Conservation (phyloP, 768 basidiomycete genomes). For the Rossbeevera mucosa region DNA sequence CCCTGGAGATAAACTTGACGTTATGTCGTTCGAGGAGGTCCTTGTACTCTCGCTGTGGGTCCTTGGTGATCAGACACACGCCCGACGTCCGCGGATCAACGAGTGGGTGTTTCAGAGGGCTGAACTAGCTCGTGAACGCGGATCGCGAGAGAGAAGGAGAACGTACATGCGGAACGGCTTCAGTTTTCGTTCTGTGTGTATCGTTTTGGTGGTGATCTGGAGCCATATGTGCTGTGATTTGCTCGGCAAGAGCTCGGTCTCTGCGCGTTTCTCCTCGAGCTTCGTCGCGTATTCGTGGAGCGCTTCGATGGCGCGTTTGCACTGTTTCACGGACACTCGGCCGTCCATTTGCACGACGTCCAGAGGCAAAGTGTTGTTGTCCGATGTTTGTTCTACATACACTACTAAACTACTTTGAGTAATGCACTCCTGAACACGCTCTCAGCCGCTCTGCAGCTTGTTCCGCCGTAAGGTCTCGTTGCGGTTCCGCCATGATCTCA, state of each 20-base stretch:
- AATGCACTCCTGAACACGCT: conserved; percentile 55
- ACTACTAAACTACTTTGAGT: conserved; percentile 22
- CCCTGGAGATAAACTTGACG: conserved; percentile 87
- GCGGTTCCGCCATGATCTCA: conserved; percentile 87
- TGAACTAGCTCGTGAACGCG: conserved; percentile 1
- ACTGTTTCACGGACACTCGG: conserved; percentile 68
- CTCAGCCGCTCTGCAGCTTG: conserved; percentile 72
- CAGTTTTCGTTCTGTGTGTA: conserved; percentile 66
- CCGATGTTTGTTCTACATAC: conserved; percentile 11
- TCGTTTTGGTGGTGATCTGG: conserved; percentile 79
- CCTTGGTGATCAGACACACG: conserved; percentile 91
- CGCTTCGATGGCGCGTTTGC: conserved; percentile 72
- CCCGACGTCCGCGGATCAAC: conserved; percentile 77
- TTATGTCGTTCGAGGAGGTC: conserved; percentile 74
- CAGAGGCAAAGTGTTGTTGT: conserved; percentile 11
- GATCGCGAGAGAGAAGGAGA: neutral
- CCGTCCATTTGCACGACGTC: conserved; percentile 43
- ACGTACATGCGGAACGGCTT: conserved; percentile 85
- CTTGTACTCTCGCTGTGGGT: conserved; percentile 95
- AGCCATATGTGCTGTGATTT: conserved; percentile 90
- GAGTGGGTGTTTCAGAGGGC: conserved; percentile 75
- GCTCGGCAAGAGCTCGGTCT: conserved; percentile 68
- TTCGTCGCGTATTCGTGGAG: conserved; percentile 69
- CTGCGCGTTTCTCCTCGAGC: conserved; percentile 57
- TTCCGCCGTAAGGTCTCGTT: conserved; percentile 86